Evolutionary conservation across 768 basidiomycete species (phyloP).

Genomic region (Suillus hirtellus): DNA sequence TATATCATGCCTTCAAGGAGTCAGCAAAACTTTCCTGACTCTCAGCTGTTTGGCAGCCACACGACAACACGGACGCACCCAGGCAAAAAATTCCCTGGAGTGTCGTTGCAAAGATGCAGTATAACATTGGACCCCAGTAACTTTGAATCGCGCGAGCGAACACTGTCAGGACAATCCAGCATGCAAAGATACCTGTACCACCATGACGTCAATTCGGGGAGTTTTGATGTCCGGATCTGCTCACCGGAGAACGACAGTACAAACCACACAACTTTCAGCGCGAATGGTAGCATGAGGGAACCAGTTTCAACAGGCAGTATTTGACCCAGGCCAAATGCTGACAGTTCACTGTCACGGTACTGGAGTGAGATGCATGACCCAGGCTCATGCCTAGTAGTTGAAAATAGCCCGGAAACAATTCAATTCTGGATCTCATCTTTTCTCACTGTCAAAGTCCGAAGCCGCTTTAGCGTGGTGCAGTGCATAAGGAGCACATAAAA

Average conservation of each 20-base stretch:
- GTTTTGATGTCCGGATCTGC: background rate
- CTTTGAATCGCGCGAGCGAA: conserved; percentile 46
- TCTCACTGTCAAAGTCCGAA: conserved; percentile 1
- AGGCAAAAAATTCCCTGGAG: conserved; percentile 60
- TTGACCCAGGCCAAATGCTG: background rate
- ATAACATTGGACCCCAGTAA: conserved; percentile 51
- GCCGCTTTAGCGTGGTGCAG: background rate
- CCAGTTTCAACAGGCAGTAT: background rate
- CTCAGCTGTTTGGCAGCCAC: background rate
- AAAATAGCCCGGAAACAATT: background rate
- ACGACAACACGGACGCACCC: conserved; percentile 38
- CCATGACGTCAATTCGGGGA: background rate
- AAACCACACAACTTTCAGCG: conserved; percentile 60
- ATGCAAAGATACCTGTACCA: conserved; percentile 47
- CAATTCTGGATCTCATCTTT: background rate
- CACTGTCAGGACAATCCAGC: conserved; percentile 47
- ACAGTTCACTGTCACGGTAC: background rate
- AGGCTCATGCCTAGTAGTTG: background rate
- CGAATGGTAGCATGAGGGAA: conserved; percentile 51
- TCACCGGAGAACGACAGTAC: conserved; percentile 55
- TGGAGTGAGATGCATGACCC: background rate
- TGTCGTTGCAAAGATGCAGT: conserved; percentile 49
- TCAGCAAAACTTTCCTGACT: background rate
- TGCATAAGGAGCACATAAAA: background rate
- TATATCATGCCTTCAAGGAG: conserved; percentile 55